phyloP scores from a whole-genome alignment of 2,329 filamentous ascomycete species.

The Diaporthe sp. region DNA sequence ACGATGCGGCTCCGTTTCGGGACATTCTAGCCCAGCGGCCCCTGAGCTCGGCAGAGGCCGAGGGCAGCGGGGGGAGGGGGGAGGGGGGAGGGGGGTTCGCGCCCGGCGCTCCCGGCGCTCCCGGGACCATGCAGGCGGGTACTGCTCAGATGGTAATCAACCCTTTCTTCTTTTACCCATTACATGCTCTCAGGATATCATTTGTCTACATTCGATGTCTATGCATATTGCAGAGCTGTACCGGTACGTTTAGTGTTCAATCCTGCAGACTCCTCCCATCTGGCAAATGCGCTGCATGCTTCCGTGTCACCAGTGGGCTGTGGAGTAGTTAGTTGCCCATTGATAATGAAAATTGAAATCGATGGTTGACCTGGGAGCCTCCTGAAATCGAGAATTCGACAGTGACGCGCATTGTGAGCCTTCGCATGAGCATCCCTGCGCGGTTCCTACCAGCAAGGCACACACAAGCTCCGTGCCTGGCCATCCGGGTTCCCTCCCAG shows the following conservation, averaged over 20 bases:
- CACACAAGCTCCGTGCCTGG: too few relatives aligned
- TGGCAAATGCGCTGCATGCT: not conserved
- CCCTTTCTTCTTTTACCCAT: not conserved
- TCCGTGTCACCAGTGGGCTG: not conserved
- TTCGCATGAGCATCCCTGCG: too few relatives aligned
- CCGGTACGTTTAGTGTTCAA: too few relatives aligned
- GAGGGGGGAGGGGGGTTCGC: too few relatives aligned
- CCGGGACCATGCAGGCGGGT: not conserved
- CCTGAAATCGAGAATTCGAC: slow-evolving; percentile 5
- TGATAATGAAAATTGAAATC: too few relatives aligned
- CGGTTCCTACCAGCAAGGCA: not conserved
- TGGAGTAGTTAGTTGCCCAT: too few relatives aligned
- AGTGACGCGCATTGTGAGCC: too few relatives aligned
- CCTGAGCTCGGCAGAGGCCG: slow-evolving; percentile 27
- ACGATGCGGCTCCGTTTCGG: slow-evolving; percentile 29
- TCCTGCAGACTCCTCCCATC: not conserved
- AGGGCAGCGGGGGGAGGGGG: too few relatives aligned
- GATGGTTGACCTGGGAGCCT: not conserved
- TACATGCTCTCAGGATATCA: too few relatives aligned
- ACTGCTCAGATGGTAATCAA: too few relatives aligned
- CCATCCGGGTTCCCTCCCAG: not conserved
- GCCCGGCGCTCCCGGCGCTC: not conserved
- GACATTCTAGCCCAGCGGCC: slow-evolving; percentile 20
- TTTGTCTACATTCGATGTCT: not conserved
- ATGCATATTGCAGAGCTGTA: too few relatives aligned